phyloP scores from a whole-genome alignment of 192 early-diverging fungal genomes.

The Spizellomyces sp. region DNA sequence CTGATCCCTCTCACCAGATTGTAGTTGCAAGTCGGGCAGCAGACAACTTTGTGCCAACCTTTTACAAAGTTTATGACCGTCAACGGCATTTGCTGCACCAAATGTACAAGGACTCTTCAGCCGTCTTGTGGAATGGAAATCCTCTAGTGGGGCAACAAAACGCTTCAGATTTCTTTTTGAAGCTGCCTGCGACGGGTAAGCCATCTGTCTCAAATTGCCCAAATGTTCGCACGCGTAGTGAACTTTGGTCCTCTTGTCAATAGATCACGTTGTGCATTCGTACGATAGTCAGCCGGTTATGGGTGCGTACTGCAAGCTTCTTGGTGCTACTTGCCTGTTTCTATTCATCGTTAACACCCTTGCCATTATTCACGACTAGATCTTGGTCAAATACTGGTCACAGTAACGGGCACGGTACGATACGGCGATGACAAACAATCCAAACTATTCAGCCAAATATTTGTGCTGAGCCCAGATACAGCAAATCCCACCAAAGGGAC shows the following conservation, averaged over 20 bases:
- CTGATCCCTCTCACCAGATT: neutral
- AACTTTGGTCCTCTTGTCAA: neutral
- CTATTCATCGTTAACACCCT: neutral
- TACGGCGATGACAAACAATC: conserved; percentile 32
- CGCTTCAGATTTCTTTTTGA: conserved; percentile 34
- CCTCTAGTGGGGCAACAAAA: conserved; percentile 29
- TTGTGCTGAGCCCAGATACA: conserved; percentile 38
- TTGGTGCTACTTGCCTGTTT: neutral
- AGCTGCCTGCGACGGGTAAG: conserved; percentile 41
- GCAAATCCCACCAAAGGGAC: conserved; percentile 8
- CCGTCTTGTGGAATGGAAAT: conserved; percentile 48
- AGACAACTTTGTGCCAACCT: conserved; percentile 36
- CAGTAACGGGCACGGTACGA: conserved; percentile 35
- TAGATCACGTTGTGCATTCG: conserved; percentile 36
- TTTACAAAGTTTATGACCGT: conserved; percentile 43
- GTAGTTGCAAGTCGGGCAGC: conserved; percentile 24
- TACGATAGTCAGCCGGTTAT: conserved; percentile 45
- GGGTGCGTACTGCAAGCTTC: conserved; percentile 9
- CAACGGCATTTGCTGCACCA: conserved; percentile 46
- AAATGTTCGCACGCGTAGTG: no score
- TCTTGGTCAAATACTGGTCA: conserved; percentile 31
- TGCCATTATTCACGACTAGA: neutral
- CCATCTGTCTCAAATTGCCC: neutral
- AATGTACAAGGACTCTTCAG: conserved; percentile 42
- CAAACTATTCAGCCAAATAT: conserved; percentile 41